Evolutionary conservation across 345 rosid genomes (phyloP).

Genomic region (Eucalyptus pumila): DNA sequence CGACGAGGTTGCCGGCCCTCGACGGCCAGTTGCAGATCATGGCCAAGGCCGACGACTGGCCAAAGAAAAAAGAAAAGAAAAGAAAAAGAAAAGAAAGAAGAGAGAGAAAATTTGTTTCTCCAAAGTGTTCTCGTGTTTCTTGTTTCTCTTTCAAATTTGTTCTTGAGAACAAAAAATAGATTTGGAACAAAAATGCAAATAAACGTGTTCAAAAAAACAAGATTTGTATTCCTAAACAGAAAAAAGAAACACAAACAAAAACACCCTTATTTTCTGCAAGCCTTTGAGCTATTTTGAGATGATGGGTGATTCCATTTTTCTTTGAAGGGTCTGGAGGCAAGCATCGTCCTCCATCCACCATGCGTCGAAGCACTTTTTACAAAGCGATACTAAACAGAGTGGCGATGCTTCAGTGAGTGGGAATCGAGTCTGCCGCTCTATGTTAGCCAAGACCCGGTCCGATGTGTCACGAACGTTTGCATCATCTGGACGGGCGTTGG

Average conservation of each 20-base stretch:
- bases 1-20: fast-evolving
- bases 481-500: neutral
- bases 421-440: neutral
- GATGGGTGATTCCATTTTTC: neutral
- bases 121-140: fast-evolving
- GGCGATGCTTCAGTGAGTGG: neutral
- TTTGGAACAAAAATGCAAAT: too few relatives aligned
- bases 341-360: neutral
- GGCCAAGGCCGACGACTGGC: fast-evolving
- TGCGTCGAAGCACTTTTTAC: neutral
- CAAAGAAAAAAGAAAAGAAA: too few relatives aligned
- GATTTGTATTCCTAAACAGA: too few relatives aligned
- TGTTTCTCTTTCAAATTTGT: fast-evolving
- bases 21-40: fast-evolving
- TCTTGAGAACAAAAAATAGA: fast-evolving
- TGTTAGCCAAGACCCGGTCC: neutral
- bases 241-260: too few relatives aligned
- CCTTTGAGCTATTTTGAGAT: neutral
- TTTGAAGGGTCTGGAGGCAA: neutral
- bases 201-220: too few relatives aligned
- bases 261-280: neutral
- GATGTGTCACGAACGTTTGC: neutral
- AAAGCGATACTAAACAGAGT: neutral
- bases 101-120: too few relatives aligned
- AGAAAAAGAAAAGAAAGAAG: too few relatives aligned